Percentiles rank a stretch among this genome's conserved stretches.
phyloP scores from a whole-genome alignment of 2,329 filamentous ascomycete species.

The Sporothrix phasma region DNA sequence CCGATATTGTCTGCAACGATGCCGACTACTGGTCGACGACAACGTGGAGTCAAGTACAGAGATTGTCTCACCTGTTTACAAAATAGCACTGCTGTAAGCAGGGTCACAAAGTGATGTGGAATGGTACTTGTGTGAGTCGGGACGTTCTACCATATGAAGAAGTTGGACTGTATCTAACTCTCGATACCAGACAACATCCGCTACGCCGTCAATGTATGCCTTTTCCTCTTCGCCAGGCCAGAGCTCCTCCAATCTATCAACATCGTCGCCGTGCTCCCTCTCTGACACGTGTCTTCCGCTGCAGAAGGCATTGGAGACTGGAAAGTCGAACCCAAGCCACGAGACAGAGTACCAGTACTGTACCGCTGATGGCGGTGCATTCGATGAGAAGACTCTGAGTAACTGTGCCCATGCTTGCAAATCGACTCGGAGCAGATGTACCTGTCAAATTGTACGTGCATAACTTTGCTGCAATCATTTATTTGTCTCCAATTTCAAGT shows the following conservation, averaged over 20 bases:
- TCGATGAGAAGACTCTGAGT: slow-evolving; percentile 26
- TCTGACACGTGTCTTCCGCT: slow-evolving; percentile 33
- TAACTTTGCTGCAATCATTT: neutral
- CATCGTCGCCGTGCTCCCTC: slow-evolving; percentile 36
- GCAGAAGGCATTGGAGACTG: slow-evolving; percentile 29
- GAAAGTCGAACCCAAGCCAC: slow-evolving; percentile 22
- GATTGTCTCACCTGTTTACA: slow-evolving; percentile 39
- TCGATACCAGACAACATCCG: slow-evolving; percentile 36
- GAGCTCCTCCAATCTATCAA: slow-evolving; percentile 26
- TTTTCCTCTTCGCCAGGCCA: slow-evolving; percentile 31
- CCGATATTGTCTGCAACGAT: slow-evolving; percentile 40
- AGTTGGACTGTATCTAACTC: neutral
- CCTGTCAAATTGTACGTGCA: slow-evolving; percentile 38
- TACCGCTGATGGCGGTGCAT: slow-evolving; percentile 27
- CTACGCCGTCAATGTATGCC: slow-evolving; percentile 38
- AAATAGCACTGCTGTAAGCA: slow-evolving; percentile 33
- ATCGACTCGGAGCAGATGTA: slow-evolving; percentile 32
- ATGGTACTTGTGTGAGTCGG: slow-evolving; percentile 39
- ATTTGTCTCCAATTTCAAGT: neutral
- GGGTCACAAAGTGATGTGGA: slow-evolving; percentile 32
- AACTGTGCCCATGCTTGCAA: slow-evolving; percentile 36
- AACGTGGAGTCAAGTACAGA: slow-evolving; percentile 36
- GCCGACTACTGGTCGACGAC: slow-evolving; percentile 29
- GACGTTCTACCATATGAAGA: neutral
- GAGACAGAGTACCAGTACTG: slow-evolving; percentile 33